Evolutionary conservation across 2,329 filamentous ascomycete species (phyloP), one percentile per base, ranked within the genome.

Genomic region (Fusarium proliferatum): DNA sequence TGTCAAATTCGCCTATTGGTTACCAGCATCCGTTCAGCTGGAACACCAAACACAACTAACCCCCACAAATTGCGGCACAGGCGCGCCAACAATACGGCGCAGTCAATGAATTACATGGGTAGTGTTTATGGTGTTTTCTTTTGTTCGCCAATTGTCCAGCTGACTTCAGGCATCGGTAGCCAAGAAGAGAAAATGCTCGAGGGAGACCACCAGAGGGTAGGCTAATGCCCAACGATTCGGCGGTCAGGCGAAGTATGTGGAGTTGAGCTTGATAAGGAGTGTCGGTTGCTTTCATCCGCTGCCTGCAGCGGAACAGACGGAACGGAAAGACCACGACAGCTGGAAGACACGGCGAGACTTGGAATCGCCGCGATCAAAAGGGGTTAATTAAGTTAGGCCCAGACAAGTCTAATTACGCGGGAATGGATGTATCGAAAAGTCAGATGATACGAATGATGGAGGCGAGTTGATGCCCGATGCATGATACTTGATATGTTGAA

Each of bases 1-100:
- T 59, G 21, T 41, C 38, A 69, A 64, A 56, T 67, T 63, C 57
- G 41, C 49, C 64, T 69, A 76, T 77, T 77, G 67, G 72, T 71
- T 77, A 76, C 73, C 67, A 65, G 53, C 73, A 64, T 68, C 67
- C 64, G 61, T 66, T 60, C 69, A 75, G 65, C 75, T 75, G 76
- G 75, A 67, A 75, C 69, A 69, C 39, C 34, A 52, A 48, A 42
- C 53, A 61, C 46, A 63, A 51, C 52, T 34, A 49, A 61, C 49
- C 71, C 67, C 73, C 67, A 69, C 59, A 69, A 33, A 49, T 41
- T 51, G 65, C 64, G 66, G 64, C 65, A 69, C 66, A 49, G 42
- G 41, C 34, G 48, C 53, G 34, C 51, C 53, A 63, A 17, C n/a
- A 49, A 61, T 56, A 56, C 52, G 61, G 58, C 62, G 63, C 38